Base-by-base conservation (phyloP, 495 filamentous ascomycete species). In the Xylaria bambusicola region DNA sequence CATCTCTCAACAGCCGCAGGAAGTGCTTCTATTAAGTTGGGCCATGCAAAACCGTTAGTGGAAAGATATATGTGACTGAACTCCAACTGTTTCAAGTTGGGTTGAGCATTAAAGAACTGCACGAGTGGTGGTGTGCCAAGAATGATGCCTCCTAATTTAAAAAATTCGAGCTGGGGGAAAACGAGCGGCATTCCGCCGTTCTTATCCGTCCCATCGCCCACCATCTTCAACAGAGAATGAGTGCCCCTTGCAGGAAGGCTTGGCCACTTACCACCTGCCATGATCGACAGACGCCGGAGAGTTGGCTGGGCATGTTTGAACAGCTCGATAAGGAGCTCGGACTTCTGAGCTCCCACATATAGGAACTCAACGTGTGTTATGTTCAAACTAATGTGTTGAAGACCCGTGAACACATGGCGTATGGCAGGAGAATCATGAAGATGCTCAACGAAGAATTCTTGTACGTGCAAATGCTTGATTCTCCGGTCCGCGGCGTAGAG, bases 191-290 rank as follows among this genome's bases (percentile, higher is more conserved):
- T 31, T 8, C 44, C 36, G 13, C 23, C 52, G 20, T 41, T 20
- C 33, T 26, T 29, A 38, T 47, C 52, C 12, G 41, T 15, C 23
- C 24, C 42, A 38, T 47, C 54, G 31, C 54, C 13, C 6, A 48
- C 7, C 10, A 57, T 48, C 12, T 57, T 57, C 31, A 57, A 36
- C 3, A 57, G 40, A 46, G 54, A 57, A 57, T 57, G 42, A 4
- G 10, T 20, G 18, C 54, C 27, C 21, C 41, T 42, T 24, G 27
- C 27, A 18, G 42, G 54, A 21, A 57, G 33, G 6, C 9, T n/a
- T 10, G 42, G 27, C 29, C 45, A 57, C 27, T 38, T 36, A 15
- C 26, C 42, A 18, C 54, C 27, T 12, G 3, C 42, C 8, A 33
- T 17, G 40, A 56, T 45, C 52, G 8, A 45, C 9, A 56, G 17